phyloP scores from a whole-genome alignment of 352 stramenopile species.

The Phytopythium cucurbitacearum region DNA sequence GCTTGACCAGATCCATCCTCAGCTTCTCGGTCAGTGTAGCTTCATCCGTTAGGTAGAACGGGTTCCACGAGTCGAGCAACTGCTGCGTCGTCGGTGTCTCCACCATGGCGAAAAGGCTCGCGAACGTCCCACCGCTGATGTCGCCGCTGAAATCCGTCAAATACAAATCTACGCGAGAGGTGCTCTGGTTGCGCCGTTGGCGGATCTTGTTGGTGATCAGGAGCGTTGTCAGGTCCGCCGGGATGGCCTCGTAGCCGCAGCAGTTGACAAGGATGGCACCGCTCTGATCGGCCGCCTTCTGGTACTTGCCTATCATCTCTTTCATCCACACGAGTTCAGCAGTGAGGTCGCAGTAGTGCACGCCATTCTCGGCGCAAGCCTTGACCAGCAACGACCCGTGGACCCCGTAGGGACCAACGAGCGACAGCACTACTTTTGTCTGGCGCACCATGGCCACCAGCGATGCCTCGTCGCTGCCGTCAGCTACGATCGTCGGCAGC shows the following conservation, averaged over 20 bases:
- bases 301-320: constrained; percentile 73
- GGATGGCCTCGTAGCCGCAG: constrained; percentile 88
- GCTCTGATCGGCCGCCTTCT: constrained; percentile 36
- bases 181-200: constrained; percentile 34
- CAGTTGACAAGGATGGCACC: constrained; percentile 85
- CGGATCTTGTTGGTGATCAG: constrained; percentile 67
- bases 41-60: constrained; percentile 58
- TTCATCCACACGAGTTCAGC: constrained; percentile 86
- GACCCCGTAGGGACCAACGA: constrained; percentile 86
- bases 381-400: constrained; percentile 85
- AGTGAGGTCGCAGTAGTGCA: constrained; percentile 92
- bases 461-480: constrained; percentile 50
- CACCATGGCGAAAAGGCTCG: constrained; percentile 51
- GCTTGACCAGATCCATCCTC: constrained; percentile 16
- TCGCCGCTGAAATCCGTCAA: constrained; percentile 45
- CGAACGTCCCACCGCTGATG: constrained; percentile 59
- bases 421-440: constrained; percentile 73
- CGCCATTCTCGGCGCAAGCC: constrained; percentile 80
- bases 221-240: constrained; percentile 79
- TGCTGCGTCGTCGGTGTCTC: constrained; percentile 43
- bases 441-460: constrained; percentile 71
- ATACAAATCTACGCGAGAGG: constrained; percentile 39
- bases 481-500: constrained; percentile 46
- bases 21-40: constrained; percentile 32
- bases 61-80: constrained; percentile 31